A percentile compares a stretch with the other conserved stretches of the same genome.
These are phyloP conservation scores for Lachancea nothofagi DNA, from an alignment of 805 yeast genomes.

Conservation along the genomic window DNA sequence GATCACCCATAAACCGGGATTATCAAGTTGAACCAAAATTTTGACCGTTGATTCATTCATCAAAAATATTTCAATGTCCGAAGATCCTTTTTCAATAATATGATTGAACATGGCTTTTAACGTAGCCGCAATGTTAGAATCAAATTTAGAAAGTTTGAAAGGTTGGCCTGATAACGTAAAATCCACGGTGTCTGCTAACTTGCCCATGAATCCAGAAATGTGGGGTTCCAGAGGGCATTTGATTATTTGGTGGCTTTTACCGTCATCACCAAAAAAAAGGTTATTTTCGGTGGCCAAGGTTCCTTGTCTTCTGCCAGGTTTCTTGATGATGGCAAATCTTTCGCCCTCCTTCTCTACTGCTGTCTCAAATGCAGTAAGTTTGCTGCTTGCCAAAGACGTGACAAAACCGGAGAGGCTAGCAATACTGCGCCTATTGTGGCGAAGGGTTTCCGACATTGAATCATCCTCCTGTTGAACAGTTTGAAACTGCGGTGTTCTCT, in stretches of 20 bases:
- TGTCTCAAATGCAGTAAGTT: constrained; percentile 6
- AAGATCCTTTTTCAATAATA: constrained; percentile 23
- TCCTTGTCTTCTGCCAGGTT: neutral
- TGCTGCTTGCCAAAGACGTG: constrained; percentile 11
- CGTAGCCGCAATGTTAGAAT: neutral
- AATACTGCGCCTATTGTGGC: neutral
- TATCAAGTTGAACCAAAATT: constrained; percentile 20
- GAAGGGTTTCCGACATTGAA: no score
- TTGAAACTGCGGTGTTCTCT: no score
- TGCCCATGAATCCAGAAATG: constrained; percentile 9
- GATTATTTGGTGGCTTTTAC: no score
- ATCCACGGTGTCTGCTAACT: constrained; percentile 18
- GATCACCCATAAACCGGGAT: constrained; percentile 15
- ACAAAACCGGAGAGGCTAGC: neutral
- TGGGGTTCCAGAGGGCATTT: constrained; percentile 14
- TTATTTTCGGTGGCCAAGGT: neutral
- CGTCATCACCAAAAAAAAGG: no score
- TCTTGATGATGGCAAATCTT: constrained; percentile 1
- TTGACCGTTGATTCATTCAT: constrained; percentile 15
- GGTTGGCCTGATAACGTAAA: constrained; percentile 13
- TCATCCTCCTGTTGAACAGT: no score
- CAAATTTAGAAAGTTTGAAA: constrained; percentile 20
- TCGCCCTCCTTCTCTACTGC: constrained; percentile 3
- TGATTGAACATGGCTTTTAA: constrained; percentile 18
- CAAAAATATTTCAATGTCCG: constrained; percentile 24